Evolutionary conservation across 306 rosid genomes (phyloP), one percentile per base, ranked within the genome.

Genomic region (Vigna angularis): DNA sequence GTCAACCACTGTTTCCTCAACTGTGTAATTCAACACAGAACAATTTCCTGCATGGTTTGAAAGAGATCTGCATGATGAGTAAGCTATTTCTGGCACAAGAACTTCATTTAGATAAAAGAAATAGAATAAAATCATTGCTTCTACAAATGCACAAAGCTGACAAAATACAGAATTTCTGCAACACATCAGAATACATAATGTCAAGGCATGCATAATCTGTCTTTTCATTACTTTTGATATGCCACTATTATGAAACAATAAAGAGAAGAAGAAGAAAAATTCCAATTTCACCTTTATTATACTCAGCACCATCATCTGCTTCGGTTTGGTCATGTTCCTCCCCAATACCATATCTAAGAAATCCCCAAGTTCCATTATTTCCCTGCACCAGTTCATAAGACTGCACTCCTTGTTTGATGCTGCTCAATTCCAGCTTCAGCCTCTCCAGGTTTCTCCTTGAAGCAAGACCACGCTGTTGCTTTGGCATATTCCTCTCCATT

Each of bases 1-100:
- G 53, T 15, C 53, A 49, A 13, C 15, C 17, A 49, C 18, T 49
- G 17, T 4, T 14, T 13, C 61, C 30, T 20, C 30, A 73, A 87
- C 96, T 0, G 84, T 73, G 26, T 79, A 86, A 62, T 79, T 83
- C 66, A 49, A 61, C 10, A 52, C 76, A 4, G 83, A 57, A 66
- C 3, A 63, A 49, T 62, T 79, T 64, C 28, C 28, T 26, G 28
- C 28, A 48, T 47, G 47, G 58, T 72, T 76, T 67, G 42, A 38
- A 65, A 79, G 42, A 48, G 42, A 57, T 63, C 69, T 17, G 8
- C 16, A 26, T 83, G 67, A 76, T 80, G 67, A 76, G 16, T 14
- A 75, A 64, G 79, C 20, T 55, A 72, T 12, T 50, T 75, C 8
- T 51, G 44, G n/a, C 82, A 79, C 51, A 79, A 70, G 15, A 66